Evolutionary conservation across 768 basidiomycete species (phyloP), one percentile per base, ranked within the genome.

Genomic region (Trametes maxima): DNA sequence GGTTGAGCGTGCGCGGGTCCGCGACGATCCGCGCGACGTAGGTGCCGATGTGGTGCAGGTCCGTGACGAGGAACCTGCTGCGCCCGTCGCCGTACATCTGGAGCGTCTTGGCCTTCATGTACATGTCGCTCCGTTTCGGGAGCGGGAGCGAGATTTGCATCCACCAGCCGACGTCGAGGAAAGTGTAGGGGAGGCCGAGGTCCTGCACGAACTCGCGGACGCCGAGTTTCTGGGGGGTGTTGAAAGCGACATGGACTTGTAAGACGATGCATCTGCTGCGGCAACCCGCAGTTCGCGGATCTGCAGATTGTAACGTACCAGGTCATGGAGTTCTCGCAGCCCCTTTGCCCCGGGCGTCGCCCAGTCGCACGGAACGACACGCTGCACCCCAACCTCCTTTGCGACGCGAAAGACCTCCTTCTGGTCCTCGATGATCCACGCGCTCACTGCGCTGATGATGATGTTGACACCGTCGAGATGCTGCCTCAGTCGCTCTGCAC

Each of bases 161-260:
- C 73, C 74, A 75, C 62, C 64, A 72, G 11, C 74, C 72, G 21
- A 72, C 71, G 50, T 73, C 73, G 49, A 75, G 70, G 60, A 72
- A 69, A 3, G 73, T 74, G 57, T 75, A 69, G 0, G 65, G 62
- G 2, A 73, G 45, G 48, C 65, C 68, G 22, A 69, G 55, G 3
- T 65, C 65, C 19, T 66, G 43, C 51, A 74, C 54, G 56, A 68
- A 71, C 5, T 70, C 66, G 35, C 67, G 67, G 21, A 74, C 67
- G 7, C 57, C 66, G 4, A 69, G 63, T 69, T 74, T 75, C 73
- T 75, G 37, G 6, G n/a, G 33, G 5, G 21, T 44, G 43, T 16
- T 19, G 43, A 17, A 21, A 3, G 13, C 43, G n/a, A 33, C 8
- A 33, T 33, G 28, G 8, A 33, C 28, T 8, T 8, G 28, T 33